Conservation (phyloP, 192 early-diverging fungal species). For the Coemansia sp. region DNA sequence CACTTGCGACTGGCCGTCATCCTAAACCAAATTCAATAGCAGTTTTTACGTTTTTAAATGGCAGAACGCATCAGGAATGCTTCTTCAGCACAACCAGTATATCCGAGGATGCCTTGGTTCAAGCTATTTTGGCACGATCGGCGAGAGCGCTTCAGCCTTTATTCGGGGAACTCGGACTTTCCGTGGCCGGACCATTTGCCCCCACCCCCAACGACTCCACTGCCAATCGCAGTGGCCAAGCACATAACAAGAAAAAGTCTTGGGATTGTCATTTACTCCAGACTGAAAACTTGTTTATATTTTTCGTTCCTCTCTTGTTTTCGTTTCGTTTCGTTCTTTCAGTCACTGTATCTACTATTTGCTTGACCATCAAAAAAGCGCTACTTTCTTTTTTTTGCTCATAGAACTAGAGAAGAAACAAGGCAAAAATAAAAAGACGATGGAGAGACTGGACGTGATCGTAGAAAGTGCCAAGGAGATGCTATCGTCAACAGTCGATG, state of each 20-base stretch:
- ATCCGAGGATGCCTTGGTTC: too few species aligned
- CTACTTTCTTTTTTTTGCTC: neutral
- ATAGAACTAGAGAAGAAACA: neutral
- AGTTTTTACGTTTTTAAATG: too few species aligned
- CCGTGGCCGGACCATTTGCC: too few species aligned
- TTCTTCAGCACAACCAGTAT: too few species aligned
- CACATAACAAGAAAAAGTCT: too few species aligned
- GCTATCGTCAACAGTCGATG: slow-evolving; percentile 40
- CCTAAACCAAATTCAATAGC: neutral
- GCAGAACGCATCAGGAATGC: too few species aligned
- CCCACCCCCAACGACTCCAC: neutral
- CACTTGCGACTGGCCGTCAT: slow-evolving; percentile 32
- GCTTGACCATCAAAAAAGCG: neutral
- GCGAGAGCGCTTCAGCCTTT: too few species aligned
- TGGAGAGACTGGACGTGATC: slow-evolving; percentile 25
- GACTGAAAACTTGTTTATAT: too few species aligned
- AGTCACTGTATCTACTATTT: neutral
- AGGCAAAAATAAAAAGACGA: neutral
- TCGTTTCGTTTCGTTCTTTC: neutral
- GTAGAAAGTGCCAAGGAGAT: slow-evolving; percentile 34
- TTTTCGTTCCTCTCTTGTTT: slow-evolving; percentile 1
- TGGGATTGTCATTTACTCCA: too few species aligned
- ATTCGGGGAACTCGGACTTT: too few species aligned
- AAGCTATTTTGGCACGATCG: too few species aligned
- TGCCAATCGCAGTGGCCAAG: neutral